Base-by-base conservation (phyloP, 495 filamentous ascomycete species). In the Patellaria atrata region DNA sequence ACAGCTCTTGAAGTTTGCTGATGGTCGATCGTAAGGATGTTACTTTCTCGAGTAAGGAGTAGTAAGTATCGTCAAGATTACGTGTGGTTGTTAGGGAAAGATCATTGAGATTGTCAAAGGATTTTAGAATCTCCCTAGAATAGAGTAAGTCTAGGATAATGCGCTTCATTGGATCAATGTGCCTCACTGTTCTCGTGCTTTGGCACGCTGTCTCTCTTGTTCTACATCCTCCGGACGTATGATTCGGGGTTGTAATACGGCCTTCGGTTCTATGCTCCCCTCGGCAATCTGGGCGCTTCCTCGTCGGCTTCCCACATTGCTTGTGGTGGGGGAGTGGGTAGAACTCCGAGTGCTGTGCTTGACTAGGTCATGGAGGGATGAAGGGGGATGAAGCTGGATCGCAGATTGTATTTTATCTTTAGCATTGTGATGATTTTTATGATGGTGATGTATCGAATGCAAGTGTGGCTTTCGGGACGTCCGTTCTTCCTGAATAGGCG, bases 61-160 rank as follows among this genome's bases (percentile, higher is more conserved):
- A 85, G 59, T 92, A 92, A 0, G 78, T 84, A 45, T 79, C 77
- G 49, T 92, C 82, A n/a, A 94, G 67, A 27, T 70, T 70, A 41
- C 71, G 68, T 13, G 75, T 89, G 3, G 73, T 72, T 22, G 67
- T 66, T 26, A 54, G 62, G 41, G 42, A 61, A 35, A 43, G 45
- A 38, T 42, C 56, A 29, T 40, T 56, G 41, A 58, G 60, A 41
- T 43, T 47, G 41, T 50, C 30, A 5, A 60, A 50, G 15, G 51
- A 50, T 5, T 30, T 38, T 11, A 40, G 48, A 14, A 61, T 47
- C 22, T 53, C 49, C 13, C 53, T 58, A 11, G 15, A 12, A 7
- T n/a, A 12, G 21, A 32, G 24, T 25, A 18, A 11, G 3, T 21
- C 34, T 36, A 35, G 38, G 27, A 38, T 24, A 43, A 21, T 11